phyloP scores from a whole-genome alignment of 805 yeast species.

The Nakazawaea anatomiae region DNA sequence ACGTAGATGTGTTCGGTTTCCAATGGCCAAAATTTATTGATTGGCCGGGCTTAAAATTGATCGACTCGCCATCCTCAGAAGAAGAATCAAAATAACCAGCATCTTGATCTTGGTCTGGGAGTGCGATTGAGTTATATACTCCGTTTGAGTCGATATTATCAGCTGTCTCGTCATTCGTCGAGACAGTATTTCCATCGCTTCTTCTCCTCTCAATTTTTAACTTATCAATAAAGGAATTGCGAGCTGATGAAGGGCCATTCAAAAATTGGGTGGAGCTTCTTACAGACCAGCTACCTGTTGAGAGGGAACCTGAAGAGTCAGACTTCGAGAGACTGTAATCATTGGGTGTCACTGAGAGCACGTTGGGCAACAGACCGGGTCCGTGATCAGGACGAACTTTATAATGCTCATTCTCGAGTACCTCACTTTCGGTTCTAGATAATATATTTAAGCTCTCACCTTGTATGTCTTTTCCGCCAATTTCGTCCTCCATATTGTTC shows the following conservation, averaged over 20 bases:
- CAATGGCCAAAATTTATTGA: constrained; percentile 46
- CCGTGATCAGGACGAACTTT: background rate
- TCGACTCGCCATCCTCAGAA: constrained; percentile 19
- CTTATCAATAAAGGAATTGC: constrained; percentile 6
- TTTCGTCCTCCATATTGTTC: background rate
- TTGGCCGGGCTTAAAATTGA: constrained; percentile 9
- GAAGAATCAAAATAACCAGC: constrained; percentile 1
- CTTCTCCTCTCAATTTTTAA: background rate
- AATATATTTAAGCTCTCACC: no score
- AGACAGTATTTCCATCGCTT: background rate
- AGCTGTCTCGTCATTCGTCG: background rate
- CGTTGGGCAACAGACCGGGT: background rate
- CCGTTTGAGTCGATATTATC: background rate
- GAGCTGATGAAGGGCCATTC: constrained; percentile 2
- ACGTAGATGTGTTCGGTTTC: constrained; percentile 52
- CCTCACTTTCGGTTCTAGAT: background rate
- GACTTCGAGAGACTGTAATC: constrained; percentile 6
- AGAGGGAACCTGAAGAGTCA: constrained; percentile 22
- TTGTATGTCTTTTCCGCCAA: no score
- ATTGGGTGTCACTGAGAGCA: constrained; percentile 5
- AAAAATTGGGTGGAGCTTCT: constrained; percentile 14
- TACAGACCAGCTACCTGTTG: constrained; percentile 25
- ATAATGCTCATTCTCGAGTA: constrained; percentile 1
- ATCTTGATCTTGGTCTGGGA: background rate
- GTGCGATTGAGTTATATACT: background rate